A percentile compares a stretch with the other conserved stretches of the same genome.
Conservation (phyloP, 148 eudicot genomes). For the Vaccinium corymbosum region DNA sequence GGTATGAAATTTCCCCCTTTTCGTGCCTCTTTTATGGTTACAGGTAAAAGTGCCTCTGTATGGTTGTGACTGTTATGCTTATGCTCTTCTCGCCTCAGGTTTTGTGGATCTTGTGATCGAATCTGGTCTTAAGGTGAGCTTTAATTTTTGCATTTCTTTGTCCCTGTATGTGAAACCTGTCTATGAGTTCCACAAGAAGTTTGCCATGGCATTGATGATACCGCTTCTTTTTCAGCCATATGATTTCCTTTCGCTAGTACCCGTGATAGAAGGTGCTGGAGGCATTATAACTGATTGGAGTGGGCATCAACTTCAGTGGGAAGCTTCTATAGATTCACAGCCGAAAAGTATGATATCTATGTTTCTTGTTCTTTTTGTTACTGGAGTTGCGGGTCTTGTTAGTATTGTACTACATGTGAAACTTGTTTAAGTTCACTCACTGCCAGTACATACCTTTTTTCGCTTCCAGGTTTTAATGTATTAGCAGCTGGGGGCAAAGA, state of each 20-base stretch:
- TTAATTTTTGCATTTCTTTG: not conserved
- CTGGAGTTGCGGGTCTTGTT: not conserved
- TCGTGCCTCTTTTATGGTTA: not conserved
- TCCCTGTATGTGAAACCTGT: not conserved
- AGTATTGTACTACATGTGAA: not conserved
- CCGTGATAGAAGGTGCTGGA: constrained; percentile 95
- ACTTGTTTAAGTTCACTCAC: not conserved
- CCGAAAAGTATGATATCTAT: constrained; percentile 41
- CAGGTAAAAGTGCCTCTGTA: constrained; percentile 94
- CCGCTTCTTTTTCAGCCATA: constrained; percentile 59
- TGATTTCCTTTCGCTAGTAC: constrained; percentile 81
- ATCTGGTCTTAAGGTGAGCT: constrained; percentile 85
- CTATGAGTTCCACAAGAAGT: not conserved
- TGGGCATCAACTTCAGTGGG: constrained; percentile 70
- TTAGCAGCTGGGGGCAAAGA: constrained; percentile 74
- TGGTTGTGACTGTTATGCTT: constrained; percentile 97
- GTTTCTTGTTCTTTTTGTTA: not conserved
- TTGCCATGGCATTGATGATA: not conserved
- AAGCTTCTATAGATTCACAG: constrained; percentile 63
- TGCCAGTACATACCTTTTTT: not conserved
- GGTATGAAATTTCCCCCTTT: not conserved
- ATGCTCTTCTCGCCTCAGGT: constrained; percentile 94
- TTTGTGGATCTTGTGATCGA: constrained; percentile 92
- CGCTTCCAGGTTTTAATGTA: constrained; percentile 63
- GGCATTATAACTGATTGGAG: constrained; percentile 89